phyloP scores from a whole-genome alignment of 768 basidiomycete species.

The Kwoniella sp. region DNA sequence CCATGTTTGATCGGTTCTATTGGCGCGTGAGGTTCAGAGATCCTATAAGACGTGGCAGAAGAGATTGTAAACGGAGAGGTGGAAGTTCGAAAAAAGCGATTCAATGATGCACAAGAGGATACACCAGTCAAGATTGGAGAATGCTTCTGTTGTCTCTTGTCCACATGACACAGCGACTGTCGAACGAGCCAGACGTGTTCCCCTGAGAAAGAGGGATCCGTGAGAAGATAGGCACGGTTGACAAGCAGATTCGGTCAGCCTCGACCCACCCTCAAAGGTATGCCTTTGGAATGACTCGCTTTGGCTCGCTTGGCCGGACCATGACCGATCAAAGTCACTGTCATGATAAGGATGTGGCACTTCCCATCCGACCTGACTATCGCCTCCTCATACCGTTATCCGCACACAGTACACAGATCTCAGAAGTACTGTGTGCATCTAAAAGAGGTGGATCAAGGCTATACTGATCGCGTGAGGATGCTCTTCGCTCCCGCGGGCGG shows the following conservation, averaged over 20 bases:
- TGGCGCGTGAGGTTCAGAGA: neutral
- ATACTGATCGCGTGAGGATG: too few relatives aligned
- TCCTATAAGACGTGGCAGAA: neutral
- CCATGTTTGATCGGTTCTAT: constrained; percentile 7
- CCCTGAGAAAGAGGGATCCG: neutral
- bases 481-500: too few relatives aligned
- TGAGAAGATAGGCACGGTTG: neutral
- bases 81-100: too few relatives aligned
- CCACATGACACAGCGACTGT: neutral
- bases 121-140: too few relatives aligned
- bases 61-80: neutral
- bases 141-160: too few relatives aligned
- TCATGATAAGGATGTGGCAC: neutral
- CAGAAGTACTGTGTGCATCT: too few relatives aligned
- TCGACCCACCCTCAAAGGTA: neutral
- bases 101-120: too few relatives aligned
- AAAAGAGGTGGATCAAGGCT: too few relatives aligned
- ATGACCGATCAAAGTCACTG: neutral
- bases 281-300: neutral
- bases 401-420: too few relatives aligned
- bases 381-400: too few relatives aligned
- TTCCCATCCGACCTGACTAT: neutral
- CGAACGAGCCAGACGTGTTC: too few relatives aligned
- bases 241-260: neutral
- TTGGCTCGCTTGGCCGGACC: neutral